phyloP scores from a whole-genome alignment of 2,329 filamentous ascomycete species.

The Arthroderma sp. region DNA sequence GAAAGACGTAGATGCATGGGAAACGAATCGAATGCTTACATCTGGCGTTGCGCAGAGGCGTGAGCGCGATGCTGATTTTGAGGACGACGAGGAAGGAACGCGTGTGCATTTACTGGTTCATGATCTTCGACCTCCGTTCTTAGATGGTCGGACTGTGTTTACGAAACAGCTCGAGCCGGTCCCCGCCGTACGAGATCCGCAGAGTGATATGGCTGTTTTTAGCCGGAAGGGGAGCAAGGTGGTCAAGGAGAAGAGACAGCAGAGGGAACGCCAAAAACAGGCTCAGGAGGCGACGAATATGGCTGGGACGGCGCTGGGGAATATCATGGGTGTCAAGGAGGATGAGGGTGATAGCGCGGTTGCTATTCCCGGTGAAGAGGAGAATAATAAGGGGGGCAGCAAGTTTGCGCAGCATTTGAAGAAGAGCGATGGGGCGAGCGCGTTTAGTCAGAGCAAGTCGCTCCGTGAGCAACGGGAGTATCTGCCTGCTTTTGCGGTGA shows the following conservation, averaged over 20 bases:
- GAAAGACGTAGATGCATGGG: slow-evolving; percentile 94
- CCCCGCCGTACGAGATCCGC: slow-evolving; percentile 78
- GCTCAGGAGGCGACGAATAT: slow-evolving; percentile 90
- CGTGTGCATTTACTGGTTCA: slow-evolving; percentile 85
- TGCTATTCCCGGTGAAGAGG: slow-evolving; percentile 59
- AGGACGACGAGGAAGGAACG: slow-evolving; percentile 70
- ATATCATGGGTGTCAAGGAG: slow-evolving; percentile 90
- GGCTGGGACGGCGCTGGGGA: slow-evolving; percentile 81
- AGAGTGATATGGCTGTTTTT: slow-evolving; percentile 98
- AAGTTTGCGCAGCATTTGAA: slow-evolving; percentile 91
- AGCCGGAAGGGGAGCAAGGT: slow-evolving; percentile 89
- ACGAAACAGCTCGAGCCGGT: slow-evolving; percentile 95
- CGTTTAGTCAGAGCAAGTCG: slow-evolving; percentile 86
- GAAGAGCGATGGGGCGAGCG: slow-evolving; percentile 71
- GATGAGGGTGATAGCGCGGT: slow-evolving; percentile 77
- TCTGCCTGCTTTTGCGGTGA: slow-evolving; percentile 86
- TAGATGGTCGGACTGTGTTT: slow-evolving; percentile 90
- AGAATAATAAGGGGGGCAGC: slow-evolving; percentile 46
- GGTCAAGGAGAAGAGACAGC: slow-evolving; percentile 79
- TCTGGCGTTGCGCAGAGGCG: slow-evolving; percentile 87
- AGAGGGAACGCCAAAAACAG: slow-evolving; percentile 84
- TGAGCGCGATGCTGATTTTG: slow-evolving; percentile 69
- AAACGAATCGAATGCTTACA: slow-evolving; percentile 95
- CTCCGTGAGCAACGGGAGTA: slow-evolving; percentile 84
- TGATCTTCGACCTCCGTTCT: slow-evolving; percentile 82